Evolutionary conservation across 1,284 basidiomycete genomes (phyloP), one percentile per base, ranked within the genome.

Genomic region (Microstroma glucosiphilum): DNA sequence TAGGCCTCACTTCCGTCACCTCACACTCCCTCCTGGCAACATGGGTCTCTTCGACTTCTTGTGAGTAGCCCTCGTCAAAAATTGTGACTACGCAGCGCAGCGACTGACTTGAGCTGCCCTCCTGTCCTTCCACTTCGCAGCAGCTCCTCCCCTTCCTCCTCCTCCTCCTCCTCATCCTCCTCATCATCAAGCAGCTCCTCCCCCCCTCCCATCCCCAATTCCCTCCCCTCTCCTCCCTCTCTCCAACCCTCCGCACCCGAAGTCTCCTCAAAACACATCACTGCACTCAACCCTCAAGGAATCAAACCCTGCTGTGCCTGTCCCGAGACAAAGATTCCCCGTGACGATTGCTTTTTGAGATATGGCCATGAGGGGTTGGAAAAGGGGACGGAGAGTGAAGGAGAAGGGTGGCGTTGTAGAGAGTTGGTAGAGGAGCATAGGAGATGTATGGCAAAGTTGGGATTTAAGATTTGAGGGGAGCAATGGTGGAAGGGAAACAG

Each of bases 251-350:
- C 46, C 23, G 46, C 46, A n/a, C 46, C 46, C 3, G 51, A 54
- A 6, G 25, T 26, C 25, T 54, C 61, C 43, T 68, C 72, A 56
- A 70, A 70, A 54, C 68, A 73, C 17, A 71, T 74, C 56, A 70
- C 71, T 8, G 69, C 71, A 43, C 81, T 92, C 64, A 96, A 96
- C 79, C 92, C 92, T 0, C 80, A 91, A 74, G 91, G 91, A 17
- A 83, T 94, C 68, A 94, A 94, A 79, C 90, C 92, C 57, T 97
- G 93, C 77, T 97, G 93, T 75, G 93, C 93, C 54, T 97, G 93
- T 80, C 92, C 92, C 12, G 86, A 92, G 72, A 96, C 92, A 0
- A 97, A 97, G 81, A 85, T 87, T 4, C 85, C 84, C 25, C 85
- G 94, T 41, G 94, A 98, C 81, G 89, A 92, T 72, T 98, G 93